These are phyloP conservation scores for Athelia sp. DNA, from an alignment of 1,284 basidiomycete genomes.

Conservation along the genomic window DNA sequence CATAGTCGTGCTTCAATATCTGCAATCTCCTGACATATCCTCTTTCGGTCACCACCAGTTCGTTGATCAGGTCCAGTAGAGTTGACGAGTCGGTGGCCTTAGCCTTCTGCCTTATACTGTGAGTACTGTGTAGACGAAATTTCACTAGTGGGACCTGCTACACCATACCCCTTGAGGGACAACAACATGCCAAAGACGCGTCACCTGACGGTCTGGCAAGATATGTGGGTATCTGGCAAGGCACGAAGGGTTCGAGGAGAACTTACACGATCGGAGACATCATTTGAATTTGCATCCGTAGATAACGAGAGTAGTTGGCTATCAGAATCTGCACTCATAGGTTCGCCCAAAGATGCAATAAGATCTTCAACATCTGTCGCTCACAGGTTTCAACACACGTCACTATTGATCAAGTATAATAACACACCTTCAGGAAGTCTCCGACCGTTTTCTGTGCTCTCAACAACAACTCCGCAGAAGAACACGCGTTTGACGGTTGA, in stretches of 20 bases:
- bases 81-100: constrained; percentile 50
- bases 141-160: too few relatives aligned
- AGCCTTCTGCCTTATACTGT: too few relatives aligned
- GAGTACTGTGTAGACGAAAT: too few relatives aligned
- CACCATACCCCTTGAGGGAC: too few relatives aligned
- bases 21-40: constrained; percentile 73
- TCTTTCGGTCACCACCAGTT: constrained; percentile 74
- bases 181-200: neutral
- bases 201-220: neutral
- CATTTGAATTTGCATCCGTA: constrained; percentile 29
- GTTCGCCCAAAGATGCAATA: constrained; percentile 67
- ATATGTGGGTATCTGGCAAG: constrained; percentile 27
- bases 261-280: constrained; percentile 7
- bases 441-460: constrained; percentile 64
- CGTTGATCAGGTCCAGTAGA: constrained; percentile 65
- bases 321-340: constrained; percentile 41
- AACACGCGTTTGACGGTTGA: constrained; percentile 66
- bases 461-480: constrained; percentile 78
- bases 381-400: constrained; percentile 6
- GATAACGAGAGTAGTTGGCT: constrained; percentile 35
- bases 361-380: constrained; percentile 71
- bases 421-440: constrained; percentile 62
- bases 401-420: neutral
- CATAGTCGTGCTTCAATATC: constrained; percentile 78
- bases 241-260: constrained; percentile 17